phyloP scores from a whole-genome alignment of 768 basidiomycete genomes.

The Ramaria sp. region DNA sequence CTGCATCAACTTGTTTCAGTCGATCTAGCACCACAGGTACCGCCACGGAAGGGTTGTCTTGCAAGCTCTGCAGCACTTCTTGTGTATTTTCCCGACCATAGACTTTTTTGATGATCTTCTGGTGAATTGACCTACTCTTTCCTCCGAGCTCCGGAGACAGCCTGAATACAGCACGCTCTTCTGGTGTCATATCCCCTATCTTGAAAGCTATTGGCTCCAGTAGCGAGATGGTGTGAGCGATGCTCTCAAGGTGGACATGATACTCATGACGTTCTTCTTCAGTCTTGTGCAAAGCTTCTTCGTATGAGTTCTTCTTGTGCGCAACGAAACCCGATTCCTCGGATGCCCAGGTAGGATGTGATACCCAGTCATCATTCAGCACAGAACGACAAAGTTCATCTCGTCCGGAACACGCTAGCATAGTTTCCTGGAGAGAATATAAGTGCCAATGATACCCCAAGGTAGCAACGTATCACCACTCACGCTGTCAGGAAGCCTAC shows the following conservation, averaged over 20 bases:
- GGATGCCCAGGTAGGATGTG: slow-evolving; percentile 96
- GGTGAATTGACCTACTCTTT: slow-evolving; percentile 75
- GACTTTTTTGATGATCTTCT: slow-evolving; percentile 87
- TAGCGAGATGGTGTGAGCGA: slow-evolving; percentile 80
- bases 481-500: slow-evolving; percentile 79
- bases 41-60: slow-evolving; percentile 83
- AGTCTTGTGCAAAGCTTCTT: slow-evolving; percentile 91
- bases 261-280: slow-evolving; percentile 99
- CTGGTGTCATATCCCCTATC: slow-evolving; percentile 79
- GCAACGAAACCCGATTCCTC: slow-evolving; percentile 91
- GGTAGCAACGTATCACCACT: slow-evolving; percentile 24
- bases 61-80: slow-evolving; percentile 77
- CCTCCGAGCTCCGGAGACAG: slow-evolving; percentile 87
- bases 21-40: slow-evolving; percentile 86
- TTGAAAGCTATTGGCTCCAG: slow-evolving; percentile 80
- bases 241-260: slow-evolving; percentile 88
- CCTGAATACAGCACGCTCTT: slow-evolving; percentile 74
- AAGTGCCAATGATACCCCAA: slow-evolving; percentile 5
- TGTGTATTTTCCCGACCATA: slow-evolving; percentile 72
- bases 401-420: slow-evolving; percentile 85
- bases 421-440: slow-evolving; percentile 53
- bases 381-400: slow-evolving; percentile 93
- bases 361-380: slow-evolving; percentile 96
- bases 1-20: slow-evolving; percentile 89
- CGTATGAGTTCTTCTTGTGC: slow-evolving; percentile 94